Percentiles rank a stretch among this genome's conserved stretches.
phyloP scores from a whole-genome alignment of 768 basidiomycete species.

The Phaeotremella skinneri region DNA sequence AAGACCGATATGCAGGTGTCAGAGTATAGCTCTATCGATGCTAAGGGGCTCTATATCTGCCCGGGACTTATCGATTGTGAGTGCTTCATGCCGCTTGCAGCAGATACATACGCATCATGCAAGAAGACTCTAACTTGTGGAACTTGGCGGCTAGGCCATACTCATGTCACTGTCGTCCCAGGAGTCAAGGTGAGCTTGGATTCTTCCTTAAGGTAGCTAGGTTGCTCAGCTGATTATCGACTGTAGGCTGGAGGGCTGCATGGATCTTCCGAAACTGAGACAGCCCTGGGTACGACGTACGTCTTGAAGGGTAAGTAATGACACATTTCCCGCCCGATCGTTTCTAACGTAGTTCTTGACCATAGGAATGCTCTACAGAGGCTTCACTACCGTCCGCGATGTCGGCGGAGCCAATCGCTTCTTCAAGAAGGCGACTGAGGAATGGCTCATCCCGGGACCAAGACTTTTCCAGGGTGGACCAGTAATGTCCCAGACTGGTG shows the following conservation, averaged over 20 bases:
- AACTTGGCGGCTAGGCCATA: constrained; percentile 16
- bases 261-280: constrained; percentile 9
- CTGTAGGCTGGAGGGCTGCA: constrained; percentile 1
- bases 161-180: constrained; percentile 25
- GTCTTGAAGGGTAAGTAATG: constrained; percentile 22
- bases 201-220: not conserved
- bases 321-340: not conserved
- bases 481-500: constrained; percentile 23
- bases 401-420: constrained; percentile 29
- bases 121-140: not conserved
- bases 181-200: constrained; percentile 10
- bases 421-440: constrained; percentile 24
- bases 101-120: not conserved
- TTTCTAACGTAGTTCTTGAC: not conserved
- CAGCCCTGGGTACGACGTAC: constrained; percentile 21
- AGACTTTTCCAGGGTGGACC: constrained; percentile 31
- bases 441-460: constrained; percentile 36
- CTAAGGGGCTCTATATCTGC: constrained; percentile 24
- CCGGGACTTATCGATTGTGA: constrained; percentile 35
- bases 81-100: not conserved
- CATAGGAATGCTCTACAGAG: constrained; percentile 30
- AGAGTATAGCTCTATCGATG: constrained; percentile 19
- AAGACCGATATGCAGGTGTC: constrained; percentile 24
- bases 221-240: not conserved
- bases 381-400: constrained; percentile 31